Base-by-base conservation (phyloP, 1,284 basidiomycete species). In the Xerocomus minutiporus region DNA sequence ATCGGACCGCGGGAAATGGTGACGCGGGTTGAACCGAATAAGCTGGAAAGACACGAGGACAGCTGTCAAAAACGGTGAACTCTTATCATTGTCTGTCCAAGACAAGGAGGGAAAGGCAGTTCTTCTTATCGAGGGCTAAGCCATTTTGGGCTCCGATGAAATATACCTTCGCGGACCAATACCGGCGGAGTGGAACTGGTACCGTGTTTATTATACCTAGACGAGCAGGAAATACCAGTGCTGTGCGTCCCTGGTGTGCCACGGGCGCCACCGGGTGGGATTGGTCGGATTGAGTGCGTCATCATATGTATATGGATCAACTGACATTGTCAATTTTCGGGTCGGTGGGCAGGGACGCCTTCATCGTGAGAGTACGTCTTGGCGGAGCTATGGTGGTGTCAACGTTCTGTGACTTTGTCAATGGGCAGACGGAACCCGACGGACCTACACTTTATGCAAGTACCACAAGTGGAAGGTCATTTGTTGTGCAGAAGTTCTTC, bases 91-190 rank as follows among this genome's bases (percentile, higher is more conserved):
- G 50, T 55, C 23, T 38, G 15, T 38, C 13, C 31, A 51, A 31
- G 36, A 51, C 39, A 28, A 38, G 59, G 46, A 17, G 20, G 11
- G 35, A 20, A 3, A 20, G 34, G 28, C 20, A 32, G 39, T 15
- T 28, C 35, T 15, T 28, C 35, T 20, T 20, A 20, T 20, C 20
- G 20, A 20, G 20, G 20, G 20, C 20, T 20, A 20, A 20, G 20
- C 32, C 25, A 17, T 50, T 52, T 56, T 43, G 29, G 48, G 42
- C 26, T 39, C 43, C 34, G 55, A 55, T 36, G 17, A 17, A 23
- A 20, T 50, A 45, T 32, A 40, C 46, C 46, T 62, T 58, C 50
- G 58, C 52, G 46, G 50, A 46, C 51, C 26, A 28, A 46, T 51
- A 25, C 51, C 44, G 51, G 50, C 35, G 52, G 42, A 40, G 47